Evolutionary conservation across 805 yeast species (phyloP), one percentile per base, ranked within the genome.

Genomic region (Yamadazyma kitorensis): DNA sequence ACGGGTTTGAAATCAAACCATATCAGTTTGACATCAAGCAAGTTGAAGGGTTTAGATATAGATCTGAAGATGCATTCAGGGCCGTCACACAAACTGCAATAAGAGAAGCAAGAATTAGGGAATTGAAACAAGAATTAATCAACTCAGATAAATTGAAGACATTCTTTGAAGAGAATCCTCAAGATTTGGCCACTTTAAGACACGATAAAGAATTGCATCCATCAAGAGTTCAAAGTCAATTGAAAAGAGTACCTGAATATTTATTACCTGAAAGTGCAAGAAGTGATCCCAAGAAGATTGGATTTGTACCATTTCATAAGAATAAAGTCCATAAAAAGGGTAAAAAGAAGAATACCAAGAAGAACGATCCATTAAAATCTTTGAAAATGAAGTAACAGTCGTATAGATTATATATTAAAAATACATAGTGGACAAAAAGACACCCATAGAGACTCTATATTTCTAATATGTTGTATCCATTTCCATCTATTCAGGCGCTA

Each of bases 91-190:
- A 78, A 37, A 81, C 83, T 7, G 85, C 96, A 0, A 78, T 93
- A 17, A 79, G 97, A 60, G 97, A 93, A 52, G 98, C 98, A 1
- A 76, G 98, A 52, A 74, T 88, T 37, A 84, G 79, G 57, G 98
- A 93, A 55, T 72, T 91, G 57, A 85, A 85, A 57, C 76, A 80
- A 46, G 98, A 93, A 59, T 70, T 93, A 56, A 67, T 93, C 43
- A 78, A 91, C 27, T 85, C 94, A 48, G 96, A 87, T 38, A 88
- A 86, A 55, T 74, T 93, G 55, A 87, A 88, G 61, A 76, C 96
- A 54, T 95, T 87, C 62, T 93, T 93, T 56, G 96, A 91, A 59
- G 98, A 93, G 54, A 93, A 93, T 55, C 98, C 98, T 6, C 94
- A 86, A 54, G 98, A 93, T 61, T 72, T 93, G 50, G 78, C 79